Percentiles rank a stretch among this genome's conserved stretches.
Conservation (phyloP, 169 alveolate species). For the Fabrea salina region DNA sequence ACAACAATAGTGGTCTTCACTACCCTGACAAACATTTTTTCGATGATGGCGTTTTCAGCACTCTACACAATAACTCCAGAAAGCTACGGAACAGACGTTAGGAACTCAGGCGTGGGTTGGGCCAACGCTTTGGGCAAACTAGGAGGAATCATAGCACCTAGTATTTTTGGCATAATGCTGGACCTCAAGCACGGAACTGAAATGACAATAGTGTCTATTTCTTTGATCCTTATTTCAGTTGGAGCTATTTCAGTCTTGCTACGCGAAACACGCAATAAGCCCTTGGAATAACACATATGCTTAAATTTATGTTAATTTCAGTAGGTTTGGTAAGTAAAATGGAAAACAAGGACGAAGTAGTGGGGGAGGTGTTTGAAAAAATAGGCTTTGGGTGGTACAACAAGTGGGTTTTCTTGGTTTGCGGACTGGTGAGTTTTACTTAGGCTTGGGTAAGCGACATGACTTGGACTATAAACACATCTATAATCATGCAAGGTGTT, state of each 20-base stretch:
- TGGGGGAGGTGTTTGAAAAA: too few species aligned
- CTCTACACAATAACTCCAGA: constrained; percentile 5
- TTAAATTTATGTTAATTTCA: too few species aligned
- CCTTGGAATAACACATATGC: too few species aligned
- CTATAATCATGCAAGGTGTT: background rate
- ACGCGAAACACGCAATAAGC: too few species aligned
- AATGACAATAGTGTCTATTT: too few species aligned
- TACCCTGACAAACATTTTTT: background rate
- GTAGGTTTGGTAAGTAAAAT: too few species aligned
- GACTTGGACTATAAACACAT: background rate
- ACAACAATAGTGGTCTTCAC: background rate
- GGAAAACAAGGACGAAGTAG: too few species aligned
- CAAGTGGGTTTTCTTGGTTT: background rate
- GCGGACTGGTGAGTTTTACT: too few species aligned
- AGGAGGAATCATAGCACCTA: constrained; percentile 32
- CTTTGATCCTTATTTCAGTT: too few species aligned
- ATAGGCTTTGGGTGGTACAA: background rate
- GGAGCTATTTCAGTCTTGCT: too few species aligned
- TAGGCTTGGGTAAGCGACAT: background rate
- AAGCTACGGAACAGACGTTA: background rate
- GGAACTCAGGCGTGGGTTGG: constrained; percentile 11
- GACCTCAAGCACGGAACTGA: too few species aligned
- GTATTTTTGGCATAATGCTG: background rate
- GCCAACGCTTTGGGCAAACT: constrained; percentile 21
- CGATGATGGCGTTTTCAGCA: background rate